Conservation (phyloP, 1,284 basidiomycete species). For the Grifola frondosa region DNA sequence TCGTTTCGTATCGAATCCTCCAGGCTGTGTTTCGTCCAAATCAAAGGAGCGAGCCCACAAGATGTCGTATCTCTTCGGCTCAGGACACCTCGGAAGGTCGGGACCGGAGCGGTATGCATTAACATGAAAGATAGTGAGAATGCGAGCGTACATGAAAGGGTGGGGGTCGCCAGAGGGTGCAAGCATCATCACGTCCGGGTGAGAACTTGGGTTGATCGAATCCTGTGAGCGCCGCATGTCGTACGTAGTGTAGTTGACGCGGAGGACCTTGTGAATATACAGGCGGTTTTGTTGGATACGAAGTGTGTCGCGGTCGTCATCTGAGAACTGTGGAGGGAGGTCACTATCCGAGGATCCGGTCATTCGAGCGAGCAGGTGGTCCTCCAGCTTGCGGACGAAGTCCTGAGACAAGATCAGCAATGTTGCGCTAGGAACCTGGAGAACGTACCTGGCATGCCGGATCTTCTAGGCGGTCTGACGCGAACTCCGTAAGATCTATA, state of each 20-base stretch:
- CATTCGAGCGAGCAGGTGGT: no score
- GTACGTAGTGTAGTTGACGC: slow-evolving; percentile 45
- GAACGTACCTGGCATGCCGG: no score
- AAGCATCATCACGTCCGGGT: slow-evolving; percentile 36
- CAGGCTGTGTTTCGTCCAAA: background rate
- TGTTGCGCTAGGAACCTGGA: no score
- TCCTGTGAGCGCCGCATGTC: slow-evolving; percentile 37
- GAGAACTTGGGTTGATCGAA: slow-evolving; percentile 32
- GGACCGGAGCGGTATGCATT: slow-evolving; percentile 8
- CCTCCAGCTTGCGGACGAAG: no score
- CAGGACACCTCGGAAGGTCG: no score
- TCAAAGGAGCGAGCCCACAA: slow-evolving; percentile 32
- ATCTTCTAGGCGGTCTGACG: no score
- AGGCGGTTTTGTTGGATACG: no score
- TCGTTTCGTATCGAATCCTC: background rate
- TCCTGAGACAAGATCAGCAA: no score
- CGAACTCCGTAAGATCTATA: no score
- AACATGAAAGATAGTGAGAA: slow-evolving; percentile 23
- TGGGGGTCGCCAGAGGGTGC: slow-evolving; percentile 9
- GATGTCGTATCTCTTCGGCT: slow-evolving; percentile 26
- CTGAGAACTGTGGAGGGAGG: no score
- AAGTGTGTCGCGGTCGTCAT: no score
- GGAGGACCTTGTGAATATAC: slow-evolving; percentile 24
- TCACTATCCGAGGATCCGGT: no score
- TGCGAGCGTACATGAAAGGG: slow-evolving; percentile 20